Evolutionary conservation across 768 basidiomycete species (phyloP), one percentile per base, ranked within the genome.

Genomic region (Suillus brevipes): DNA sequence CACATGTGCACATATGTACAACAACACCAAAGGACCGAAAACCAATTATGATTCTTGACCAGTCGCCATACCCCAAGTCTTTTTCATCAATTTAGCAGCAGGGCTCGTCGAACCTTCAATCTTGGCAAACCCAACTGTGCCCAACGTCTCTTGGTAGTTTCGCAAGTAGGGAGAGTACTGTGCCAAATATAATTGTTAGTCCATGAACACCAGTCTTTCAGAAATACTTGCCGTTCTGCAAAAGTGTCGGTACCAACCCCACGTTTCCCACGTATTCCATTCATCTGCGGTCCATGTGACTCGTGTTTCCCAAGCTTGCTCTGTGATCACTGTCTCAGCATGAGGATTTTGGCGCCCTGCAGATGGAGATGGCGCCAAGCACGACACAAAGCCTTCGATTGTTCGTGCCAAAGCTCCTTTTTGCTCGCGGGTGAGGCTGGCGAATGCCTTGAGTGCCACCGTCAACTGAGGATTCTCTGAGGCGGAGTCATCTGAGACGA

Each of bases 231-330:
- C 94, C 75, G 79, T 83, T 71, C 93, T 82, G 75, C 91, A 92
- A 79, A 94, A 95, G 70, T 97, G 92, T 65, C 91, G 82, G 69
- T 91, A 95, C 94, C 94, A 96, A 2, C 91, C 89, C 90, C 92
- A 94, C 0, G 89, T 91, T 78, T 92, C 89, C 93, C 92, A 95
- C 1, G 85, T 81, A 71, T 85, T 84, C 94, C 94, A 96, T 62
- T 91, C 89, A 34, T 87, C 85, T 43, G 85, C 82, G 25, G 81
- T 82, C 92, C 92, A 94, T 37, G 79, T 83, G 1, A 80, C 81
- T 28, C 91, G 88, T 50, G 85, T 85, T 40, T 86, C 81, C 94
- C 93, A 95, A 0, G 87, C 84, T 6, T 83, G 79, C 68, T 88
- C 86, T 4, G 82, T 82, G 36, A 95, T 84, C 43, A 93, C 85